A percentile compares a stretch with the other conserved stretches of the same genome.
These are phyloP conservation scores for Suhomyces pyralidae DNA, from an alignment of 805 yeast genomes.

Conservation along the genomic window DNA sequence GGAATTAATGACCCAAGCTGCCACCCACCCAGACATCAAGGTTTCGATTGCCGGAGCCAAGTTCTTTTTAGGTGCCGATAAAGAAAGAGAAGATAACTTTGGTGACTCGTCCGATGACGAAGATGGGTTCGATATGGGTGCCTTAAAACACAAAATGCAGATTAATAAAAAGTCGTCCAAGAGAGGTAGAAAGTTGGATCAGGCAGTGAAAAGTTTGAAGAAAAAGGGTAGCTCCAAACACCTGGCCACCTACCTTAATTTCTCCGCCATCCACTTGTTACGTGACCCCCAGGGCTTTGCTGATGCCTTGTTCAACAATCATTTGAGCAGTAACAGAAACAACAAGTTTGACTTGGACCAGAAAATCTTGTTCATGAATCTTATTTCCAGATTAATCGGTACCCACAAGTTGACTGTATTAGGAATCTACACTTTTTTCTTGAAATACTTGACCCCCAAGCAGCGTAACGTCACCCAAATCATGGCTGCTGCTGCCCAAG, in stretches of 20 bases:
- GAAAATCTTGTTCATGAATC: constrained; percentile 81
- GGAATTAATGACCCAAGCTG: constrained; percentile 97
- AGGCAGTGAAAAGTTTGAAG: constrained; percentile 66
- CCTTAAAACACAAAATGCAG: constrained; percentile 75
- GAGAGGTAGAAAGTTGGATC: constrained; percentile 75
- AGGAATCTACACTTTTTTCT: constrained; percentile 84
- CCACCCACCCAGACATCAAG: constrained; percentile 81
- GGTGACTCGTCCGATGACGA: constrained; percentile 72
- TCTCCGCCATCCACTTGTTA: constrained; percentile 89
- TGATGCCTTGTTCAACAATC: constrained; percentile 71
- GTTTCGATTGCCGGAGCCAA: constrained; percentile 86
- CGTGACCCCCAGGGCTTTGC: constrained; percentile 99
- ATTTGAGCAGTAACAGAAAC: constrained; percentile 64
- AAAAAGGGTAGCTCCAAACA: constrained; percentile 56
- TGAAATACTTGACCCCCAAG: constrained; percentile 90
- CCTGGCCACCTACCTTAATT: constrained; percentile 72
- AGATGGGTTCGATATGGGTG: constrained; percentile 65
- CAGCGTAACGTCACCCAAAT: constrained; percentile 92
- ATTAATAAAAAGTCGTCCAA: constrained; percentile 80
- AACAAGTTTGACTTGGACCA: constrained; percentile 82
- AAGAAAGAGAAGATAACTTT: constrained; percentile 81
- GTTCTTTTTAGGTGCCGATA: constrained; percentile 93
- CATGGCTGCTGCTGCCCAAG: constrained; percentile 96
- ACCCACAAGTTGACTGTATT: constrained; percentile 88
- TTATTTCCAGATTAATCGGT: constrained; percentile 87